phyloP scores from a whole-genome alignment of 2,329 filamentous ascomycete species.

The Paraphoma chrysanthemicola region DNA sequence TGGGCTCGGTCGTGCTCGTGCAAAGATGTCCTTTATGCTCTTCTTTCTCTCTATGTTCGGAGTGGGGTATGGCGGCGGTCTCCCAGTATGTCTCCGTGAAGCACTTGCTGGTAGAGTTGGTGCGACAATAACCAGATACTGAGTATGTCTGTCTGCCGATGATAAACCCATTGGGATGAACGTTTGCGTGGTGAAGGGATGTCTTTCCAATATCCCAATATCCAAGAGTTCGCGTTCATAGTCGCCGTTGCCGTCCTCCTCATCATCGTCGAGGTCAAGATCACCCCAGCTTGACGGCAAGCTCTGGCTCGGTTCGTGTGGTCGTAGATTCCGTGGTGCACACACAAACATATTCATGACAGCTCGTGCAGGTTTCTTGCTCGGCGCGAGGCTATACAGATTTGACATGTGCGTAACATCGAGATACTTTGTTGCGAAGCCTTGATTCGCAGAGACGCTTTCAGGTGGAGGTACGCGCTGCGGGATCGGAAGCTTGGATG shows the following conservation, averaged over 20 bases:
- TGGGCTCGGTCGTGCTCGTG: slow-evolving; percentile 49
- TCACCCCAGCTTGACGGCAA: slow-evolving; percentile 46
- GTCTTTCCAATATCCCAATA: slow-evolving; percentile 81
- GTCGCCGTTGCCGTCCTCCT: slow-evolving; percentile 29
- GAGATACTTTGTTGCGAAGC: slow-evolving; percentile 84
- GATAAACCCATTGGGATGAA: slow-evolving; percentile 78
- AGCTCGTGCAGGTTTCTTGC: slow-evolving; percentile 62
- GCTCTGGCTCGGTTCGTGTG: slow-evolving; percentile 44
- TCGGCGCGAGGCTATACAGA: slow-evolving; percentile 72
- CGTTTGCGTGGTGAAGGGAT: slow-evolving; percentile 93
- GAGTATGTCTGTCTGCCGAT: slow-evolving; percentile 52
- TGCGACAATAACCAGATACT: slow-evolving; percentile 88
- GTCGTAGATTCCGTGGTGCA: slow-evolving; percentile 66
- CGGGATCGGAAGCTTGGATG: slow-evolving; percentile 54
- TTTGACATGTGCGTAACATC: slow-evolving; percentile 77
- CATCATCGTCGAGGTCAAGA: slow-evolving; percentile 41
- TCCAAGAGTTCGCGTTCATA: slow-evolving; percentile 59
- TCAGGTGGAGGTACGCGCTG: slow-evolving; percentile 54
- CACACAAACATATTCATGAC: slow-evolving; percentile 92
- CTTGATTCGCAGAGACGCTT: slow-evolving; percentile 76
- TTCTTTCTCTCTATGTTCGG: slow-evolving; percentile 34
- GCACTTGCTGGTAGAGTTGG: slow-evolving; percentile 68
- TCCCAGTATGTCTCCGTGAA: slow-evolving; percentile 33
- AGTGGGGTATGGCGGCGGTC: slow-evolving; percentile 53
- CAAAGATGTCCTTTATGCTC: slow-evolving; percentile 50